A percentile compares a stretch with the other conserved stretches of the same genome.
phyloP scores from a whole-genome alignment of 75 land plant genomes.

The Cryptomeria japonica region DNA sequence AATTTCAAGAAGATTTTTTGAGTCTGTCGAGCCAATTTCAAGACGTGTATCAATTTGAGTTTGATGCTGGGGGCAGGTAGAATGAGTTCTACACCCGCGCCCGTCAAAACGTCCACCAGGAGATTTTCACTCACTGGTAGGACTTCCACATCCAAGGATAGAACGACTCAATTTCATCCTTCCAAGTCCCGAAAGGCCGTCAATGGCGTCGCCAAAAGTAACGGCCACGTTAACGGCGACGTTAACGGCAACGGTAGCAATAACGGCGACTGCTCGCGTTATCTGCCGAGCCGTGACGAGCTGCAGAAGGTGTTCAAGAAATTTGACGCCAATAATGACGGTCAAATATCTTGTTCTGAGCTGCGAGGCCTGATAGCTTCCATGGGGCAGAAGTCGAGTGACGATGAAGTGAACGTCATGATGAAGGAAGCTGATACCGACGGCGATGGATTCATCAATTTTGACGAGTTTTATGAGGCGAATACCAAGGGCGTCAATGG shows the following conservation, averaged over 20 bases:
- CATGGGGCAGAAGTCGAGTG: constrained; percentile 23
- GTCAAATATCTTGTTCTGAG: constrained; percentile 53
- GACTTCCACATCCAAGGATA: background rate
- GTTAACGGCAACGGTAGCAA: background rate
- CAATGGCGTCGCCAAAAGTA: no score
- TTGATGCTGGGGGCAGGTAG: background rate
- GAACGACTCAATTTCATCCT: background rate
- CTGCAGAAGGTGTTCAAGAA: constrained; percentile 23
- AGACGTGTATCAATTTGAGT: background rate
- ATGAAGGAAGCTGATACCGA: constrained; percentile 58
- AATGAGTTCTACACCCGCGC: background rate
- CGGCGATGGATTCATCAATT: constrained; percentile 51
- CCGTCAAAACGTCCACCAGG: background rate
- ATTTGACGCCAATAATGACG: constrained; percentile 45
- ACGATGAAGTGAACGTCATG: constrained; percentile 36
- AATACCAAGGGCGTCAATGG: constrained; percentile 8
- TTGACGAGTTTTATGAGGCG: constrained; percentile 52
- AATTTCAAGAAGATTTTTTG: no score
- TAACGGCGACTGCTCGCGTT: no score
- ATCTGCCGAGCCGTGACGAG: constrained; percentile 10
- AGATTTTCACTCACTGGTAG: background rate
- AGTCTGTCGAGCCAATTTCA: no score
- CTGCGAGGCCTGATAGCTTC: constrained; percentile 30
- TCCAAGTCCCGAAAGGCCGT: background rate
- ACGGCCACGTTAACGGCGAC: no score